A percentile compares a stretch with the other conserved stretches of the same genome.
phyloP scores from a whole-genome alignment of 2,329 filamentous ascomycete species.

The Trichoderma asperellum region DNA sequence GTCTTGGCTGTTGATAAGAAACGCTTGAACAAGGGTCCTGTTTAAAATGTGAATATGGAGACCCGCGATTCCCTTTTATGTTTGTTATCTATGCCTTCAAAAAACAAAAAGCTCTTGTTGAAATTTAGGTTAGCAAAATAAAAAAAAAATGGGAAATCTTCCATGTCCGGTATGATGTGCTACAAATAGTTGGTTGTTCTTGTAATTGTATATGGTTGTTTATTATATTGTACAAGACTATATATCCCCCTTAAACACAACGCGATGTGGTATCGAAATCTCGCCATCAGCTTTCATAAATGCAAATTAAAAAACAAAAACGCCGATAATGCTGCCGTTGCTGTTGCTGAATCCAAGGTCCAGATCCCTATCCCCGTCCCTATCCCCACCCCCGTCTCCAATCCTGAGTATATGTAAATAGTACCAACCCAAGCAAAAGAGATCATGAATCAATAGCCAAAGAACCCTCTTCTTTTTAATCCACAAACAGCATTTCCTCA shows the following conservation, averaged over 20 bases:
- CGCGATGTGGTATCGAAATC: background rate
- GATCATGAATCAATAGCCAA: background rate
- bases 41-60: conserved; percentile 23
- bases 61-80: conserved; percentile 15
- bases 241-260: background rate
- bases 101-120: background rate
- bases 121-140: background rate
- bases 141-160: background rate
- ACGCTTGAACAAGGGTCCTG: conserved; percentile 8
- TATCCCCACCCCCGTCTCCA: background rate
- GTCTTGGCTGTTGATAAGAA: conserved; percentile 19
- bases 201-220: background rate
- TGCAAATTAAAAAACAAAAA: background rate
- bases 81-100: conserved; percentile 16
- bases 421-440: background rate
- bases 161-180: background rate
- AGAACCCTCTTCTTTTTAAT: background rate
- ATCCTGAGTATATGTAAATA: background rate
- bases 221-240: background rate
- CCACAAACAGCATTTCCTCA: background rate
- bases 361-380: background rate
- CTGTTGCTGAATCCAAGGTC: background rate
- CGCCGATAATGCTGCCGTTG: background rate
- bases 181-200: background rate
- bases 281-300: background rate